Conservation (phyloP, 2,329 filamentous ascomycete genomes). For the Cytospora piceicola region DNA sequence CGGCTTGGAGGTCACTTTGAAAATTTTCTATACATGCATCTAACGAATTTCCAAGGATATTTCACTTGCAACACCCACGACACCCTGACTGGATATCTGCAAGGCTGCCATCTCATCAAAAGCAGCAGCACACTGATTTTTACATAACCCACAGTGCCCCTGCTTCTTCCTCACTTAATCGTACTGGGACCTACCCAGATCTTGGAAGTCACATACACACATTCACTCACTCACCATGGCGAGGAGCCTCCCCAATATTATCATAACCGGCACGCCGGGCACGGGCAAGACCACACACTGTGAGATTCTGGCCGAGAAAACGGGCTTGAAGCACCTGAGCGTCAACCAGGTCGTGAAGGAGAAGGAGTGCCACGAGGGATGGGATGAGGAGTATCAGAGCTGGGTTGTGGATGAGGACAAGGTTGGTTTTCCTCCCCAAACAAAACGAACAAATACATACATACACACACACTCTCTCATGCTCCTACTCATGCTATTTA, state of each 20-base stretch:
- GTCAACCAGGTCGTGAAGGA: constrained; percentile 94
- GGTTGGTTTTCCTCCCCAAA: constrained; percentile 50
- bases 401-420: constrained; percentile 98
- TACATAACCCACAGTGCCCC: background rate
- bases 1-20: background rate
- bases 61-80: background rate
- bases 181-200: background rate
- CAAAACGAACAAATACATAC: too few species aligned
- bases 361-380: constrained; percentile 82
- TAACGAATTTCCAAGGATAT: background rate
- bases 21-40: background rate
- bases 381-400: constrained; percentile 80
- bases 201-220: background rate
- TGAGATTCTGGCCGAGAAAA: constrained; percentile 75
- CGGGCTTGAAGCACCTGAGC: constrained; percentile 79
- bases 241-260: constrained; percentile 76
- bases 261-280: constrained; percentile 93
- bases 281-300: constrained; percentile 95
- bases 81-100: background rate
- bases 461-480: too few species aligned
- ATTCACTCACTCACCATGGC: constrained; percentile 36
- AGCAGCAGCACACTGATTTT: background rate
- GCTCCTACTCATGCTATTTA: background rate
- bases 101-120: background rate
- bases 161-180: background rate